These are phyloP conservation scores for Naegleria fowleri DNA, from an alignment of 208 protist species.

Conservation along the genomic window DNA sequence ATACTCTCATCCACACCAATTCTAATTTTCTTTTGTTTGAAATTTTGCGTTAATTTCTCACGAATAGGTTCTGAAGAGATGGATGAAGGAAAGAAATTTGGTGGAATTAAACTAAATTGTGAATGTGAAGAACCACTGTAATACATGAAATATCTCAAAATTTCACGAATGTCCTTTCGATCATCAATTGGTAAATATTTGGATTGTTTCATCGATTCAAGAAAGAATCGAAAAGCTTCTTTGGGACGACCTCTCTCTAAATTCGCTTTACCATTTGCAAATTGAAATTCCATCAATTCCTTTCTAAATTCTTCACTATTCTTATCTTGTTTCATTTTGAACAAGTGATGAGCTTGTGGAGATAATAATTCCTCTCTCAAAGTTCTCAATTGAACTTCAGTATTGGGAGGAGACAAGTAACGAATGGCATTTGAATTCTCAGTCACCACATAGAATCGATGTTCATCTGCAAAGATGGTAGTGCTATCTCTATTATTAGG, in stretches of 20 bases:
- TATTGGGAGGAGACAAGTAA: slow-evolving; percentile 6
- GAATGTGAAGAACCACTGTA: not conserved
- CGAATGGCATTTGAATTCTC: not conserved
- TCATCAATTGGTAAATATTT: not conserved
- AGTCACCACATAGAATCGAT: not conserved
- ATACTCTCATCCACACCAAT: not conserved
- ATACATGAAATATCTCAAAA: slow-evolving; percentile 5
- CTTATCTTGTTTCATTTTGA: not conserved
- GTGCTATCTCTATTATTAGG: not conserved
- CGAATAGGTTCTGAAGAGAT: not conserved
- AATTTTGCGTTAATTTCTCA: not conserved
- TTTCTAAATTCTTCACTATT: not conserved
- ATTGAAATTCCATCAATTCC: not conserved
- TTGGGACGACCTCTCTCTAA: not conserved
- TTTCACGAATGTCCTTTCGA: not conserved
- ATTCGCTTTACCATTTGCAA: not conserved
- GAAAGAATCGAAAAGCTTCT: not conserved
- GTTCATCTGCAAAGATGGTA: not conserved
- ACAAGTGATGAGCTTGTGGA: slow-evolving; percentile 9
- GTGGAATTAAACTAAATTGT: not conserved
- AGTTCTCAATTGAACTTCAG: not conserved
- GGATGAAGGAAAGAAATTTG: not conserved
- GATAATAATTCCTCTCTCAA: not conserved
- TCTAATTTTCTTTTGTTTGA: not conserved
- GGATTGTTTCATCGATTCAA: not conserved